Evolutionary conservation across 768 basidiomycete species (phyloP).

Genomic region (Hemileccinum impolitum): DNA sequence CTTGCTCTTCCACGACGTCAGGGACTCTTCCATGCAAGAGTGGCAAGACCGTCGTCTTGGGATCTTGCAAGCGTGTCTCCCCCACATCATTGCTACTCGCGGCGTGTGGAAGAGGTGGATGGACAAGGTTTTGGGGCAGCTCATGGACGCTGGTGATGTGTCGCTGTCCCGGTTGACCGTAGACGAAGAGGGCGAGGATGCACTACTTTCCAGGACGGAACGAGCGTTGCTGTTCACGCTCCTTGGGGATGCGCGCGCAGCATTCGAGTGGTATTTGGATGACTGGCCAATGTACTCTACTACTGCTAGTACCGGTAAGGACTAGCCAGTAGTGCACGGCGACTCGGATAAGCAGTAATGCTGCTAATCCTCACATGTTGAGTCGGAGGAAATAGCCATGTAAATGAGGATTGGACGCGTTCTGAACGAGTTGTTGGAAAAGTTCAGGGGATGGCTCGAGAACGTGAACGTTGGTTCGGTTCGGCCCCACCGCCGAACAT

Average conservation of each 20-base stretch:
- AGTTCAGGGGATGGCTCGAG: too few species aligned
- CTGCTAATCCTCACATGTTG: too few species aligned
- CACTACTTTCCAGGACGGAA: conserved; percentile 7
- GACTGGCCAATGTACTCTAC: conserved; percentile 10
- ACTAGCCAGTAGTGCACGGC: too few species aligned
- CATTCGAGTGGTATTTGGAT: conserved; percentile 21
- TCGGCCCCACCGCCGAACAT: too few species aligned
- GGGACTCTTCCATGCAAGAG: conserved; percentile 8
- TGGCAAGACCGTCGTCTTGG: conserved; percentile 14
- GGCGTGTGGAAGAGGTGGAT: conserved; percentile 22
- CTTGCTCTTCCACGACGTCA: conserved; percentile 14
- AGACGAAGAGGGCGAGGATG: conserved; percentile 2
- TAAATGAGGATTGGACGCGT: too few species aligned
- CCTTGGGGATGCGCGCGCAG: conserved; percentile 20
- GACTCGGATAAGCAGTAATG: too few species aligned
- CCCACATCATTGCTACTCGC: conserved; percentile 10
- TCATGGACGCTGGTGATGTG: conserved; percentile 4
- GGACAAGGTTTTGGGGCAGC: conserved; percentile 20
- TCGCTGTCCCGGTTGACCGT: conserved; percentile 7
- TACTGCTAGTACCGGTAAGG: neutral
- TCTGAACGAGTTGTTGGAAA: too few species aligned
- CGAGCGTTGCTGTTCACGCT: conserved; percentile 12
- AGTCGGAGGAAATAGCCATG: too few species aligned
- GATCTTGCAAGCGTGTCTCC: conserved; percentile 17
- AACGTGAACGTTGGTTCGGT: too few species aligned